These are phyloP conservation scores for Thuidium tamariscinum DNA, from an alignment of 225 moss, liverwort and hornwort genomes.

Conservation along the genomic window DNA sequence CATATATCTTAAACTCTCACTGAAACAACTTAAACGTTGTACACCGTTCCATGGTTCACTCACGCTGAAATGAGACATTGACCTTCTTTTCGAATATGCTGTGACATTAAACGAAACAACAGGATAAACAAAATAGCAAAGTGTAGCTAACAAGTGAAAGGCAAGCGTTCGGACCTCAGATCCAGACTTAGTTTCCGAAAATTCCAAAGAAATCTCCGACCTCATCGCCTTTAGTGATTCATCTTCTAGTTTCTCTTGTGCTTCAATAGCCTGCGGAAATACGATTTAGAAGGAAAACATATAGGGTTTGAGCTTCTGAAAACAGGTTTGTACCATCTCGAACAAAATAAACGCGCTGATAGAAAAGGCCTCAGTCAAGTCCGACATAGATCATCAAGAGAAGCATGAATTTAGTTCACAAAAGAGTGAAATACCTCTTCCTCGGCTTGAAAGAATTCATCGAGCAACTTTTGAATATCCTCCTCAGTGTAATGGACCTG, in stretches of 20 bases:
- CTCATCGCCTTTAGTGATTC: constrained; percentile 42
- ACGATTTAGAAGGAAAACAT: neutral
- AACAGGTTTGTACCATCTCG: neutral
- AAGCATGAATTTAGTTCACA: neutral
- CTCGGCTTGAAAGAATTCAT: constrained; percentile 50
- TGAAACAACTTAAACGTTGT: neutral
- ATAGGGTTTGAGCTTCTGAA: neutral
- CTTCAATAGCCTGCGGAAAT: constrained; percentile 47
- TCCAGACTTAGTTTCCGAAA: constrained; percentile 44
- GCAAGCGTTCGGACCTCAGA: constrained; percentile 40
- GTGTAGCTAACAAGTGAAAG: neutral
- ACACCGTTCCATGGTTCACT: neutral
- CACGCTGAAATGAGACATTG: neutral
- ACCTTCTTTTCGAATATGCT: neutral
- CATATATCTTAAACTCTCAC: neutral
- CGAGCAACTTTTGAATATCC: constrained; percentile 38
- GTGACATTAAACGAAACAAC: neutral
- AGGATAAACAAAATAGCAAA: neutral
- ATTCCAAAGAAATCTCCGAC: constrained; percentile 42
- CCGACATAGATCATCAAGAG: neutral
- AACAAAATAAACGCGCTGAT: neutral
- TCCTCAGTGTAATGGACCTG: constrained; percentile 57
- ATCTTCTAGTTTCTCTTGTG: constrained; percentile 77
- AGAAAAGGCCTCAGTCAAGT: neutral
- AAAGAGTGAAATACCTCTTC: constrained; percentile 37